phyloP scores from a whole-genome alignment of 495 filamentous ascomycete species.

The Cenococcum geophilum region DNA sequence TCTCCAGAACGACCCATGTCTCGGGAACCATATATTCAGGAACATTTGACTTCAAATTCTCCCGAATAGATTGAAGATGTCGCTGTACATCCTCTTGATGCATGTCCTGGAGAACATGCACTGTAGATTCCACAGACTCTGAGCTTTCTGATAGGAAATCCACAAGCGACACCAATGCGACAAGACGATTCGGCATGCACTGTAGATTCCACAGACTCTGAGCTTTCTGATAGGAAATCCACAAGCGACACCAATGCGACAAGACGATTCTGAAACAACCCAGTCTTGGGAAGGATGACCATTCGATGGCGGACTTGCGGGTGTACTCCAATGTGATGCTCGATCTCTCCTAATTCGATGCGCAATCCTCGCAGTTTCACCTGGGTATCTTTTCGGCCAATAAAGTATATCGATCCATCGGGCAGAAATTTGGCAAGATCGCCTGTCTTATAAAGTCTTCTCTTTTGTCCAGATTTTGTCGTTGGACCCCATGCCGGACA shows the following conservation, averaged over 20 bases:
- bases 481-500: conserved; percentile 39
- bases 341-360: conserved; percentile 30
- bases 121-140: conserved; percentile 5
- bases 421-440: conserved; percentile 27
- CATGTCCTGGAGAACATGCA: conserved; percentile 5
- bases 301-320: conserved; percentile 8
- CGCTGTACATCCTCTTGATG: conserved; percentile 10
- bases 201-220: conserved; percentile 3
- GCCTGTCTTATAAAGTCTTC: conserved; percentile 33
- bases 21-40: conserved; percentile 26
- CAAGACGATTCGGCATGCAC: conserved; percentile 15
- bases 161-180: conserved; percentile 20
- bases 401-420: conserved; percentile 32
- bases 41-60: conserved; percentile 14
- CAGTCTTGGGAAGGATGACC: conserved; percentile 19
- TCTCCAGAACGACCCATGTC: conserved; percentile 18
- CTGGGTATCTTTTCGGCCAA: conserved; percentile 36
- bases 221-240: conserved; percentile 13
- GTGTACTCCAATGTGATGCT: conserved; percentile 22
- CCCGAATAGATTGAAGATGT: conserved; percentile 18
- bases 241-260: conserved; percentile 20
- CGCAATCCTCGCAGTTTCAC: conserved; percentile 31
- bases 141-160: conserved; percentile 13
- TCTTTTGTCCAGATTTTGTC: conserved; percentile 9
- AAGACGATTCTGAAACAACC: conserved; percentile 17